Evolutionary conservation across 2,329 filamentous ascomycete species (phyloP).

Genomic region (Epichloe coenophiala): DNA sequence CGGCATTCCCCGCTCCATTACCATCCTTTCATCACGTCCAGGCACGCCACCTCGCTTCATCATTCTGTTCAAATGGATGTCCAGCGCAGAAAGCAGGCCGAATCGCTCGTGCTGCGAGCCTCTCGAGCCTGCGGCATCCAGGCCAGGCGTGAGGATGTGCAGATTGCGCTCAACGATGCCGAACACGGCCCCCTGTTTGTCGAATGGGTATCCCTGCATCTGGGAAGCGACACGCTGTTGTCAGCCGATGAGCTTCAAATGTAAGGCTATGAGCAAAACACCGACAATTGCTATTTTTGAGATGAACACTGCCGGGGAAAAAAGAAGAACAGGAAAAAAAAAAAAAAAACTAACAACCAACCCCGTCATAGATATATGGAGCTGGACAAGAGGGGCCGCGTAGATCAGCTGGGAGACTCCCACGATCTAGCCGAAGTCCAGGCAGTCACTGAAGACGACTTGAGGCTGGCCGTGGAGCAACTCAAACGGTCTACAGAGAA

Average conservation of each 20-base stretch:
- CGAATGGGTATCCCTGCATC: conserved; percentile 36
- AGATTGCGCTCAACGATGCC: conserved; percentile 21
- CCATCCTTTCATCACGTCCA: background rate
- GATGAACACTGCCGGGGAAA: too few relatives aligned
- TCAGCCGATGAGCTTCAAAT: conserved; percentile 38
- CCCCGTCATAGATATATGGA: conserved; percentile 31
- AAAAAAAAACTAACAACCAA: background rate
- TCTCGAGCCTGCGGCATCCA: conserved; percentile 19
- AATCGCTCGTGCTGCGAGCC: conserved; percentile 20
- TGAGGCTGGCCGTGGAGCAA: conserved; percentile 47
- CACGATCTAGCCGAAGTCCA: conserved; percentile 34
- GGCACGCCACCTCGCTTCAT: conserved; percentile 19
- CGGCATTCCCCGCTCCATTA: background rate
- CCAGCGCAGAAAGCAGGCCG: conserved; percentile 15
- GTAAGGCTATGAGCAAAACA: conserved; percentile 17
- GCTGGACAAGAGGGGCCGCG: conserved; percentile 34
- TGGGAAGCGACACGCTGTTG: conserved; percentile 37
- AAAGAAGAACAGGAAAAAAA: too few relatives aligned
- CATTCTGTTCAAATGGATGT: conserved; percentile 17
- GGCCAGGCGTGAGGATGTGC: conserved; percentile 23
- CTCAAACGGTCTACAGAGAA: conserved; percentile 50
- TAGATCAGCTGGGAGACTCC: conserved; percentile 29
- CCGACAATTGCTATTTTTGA: background rate
- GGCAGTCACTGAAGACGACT: conserved; percentile 43
- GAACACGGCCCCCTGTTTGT: conserved; percentile 22